phyloP scores from a whole-genome alignment of 2,329 filamentous ascomycete genomes.

The Botrytis fragariae region DNA sequence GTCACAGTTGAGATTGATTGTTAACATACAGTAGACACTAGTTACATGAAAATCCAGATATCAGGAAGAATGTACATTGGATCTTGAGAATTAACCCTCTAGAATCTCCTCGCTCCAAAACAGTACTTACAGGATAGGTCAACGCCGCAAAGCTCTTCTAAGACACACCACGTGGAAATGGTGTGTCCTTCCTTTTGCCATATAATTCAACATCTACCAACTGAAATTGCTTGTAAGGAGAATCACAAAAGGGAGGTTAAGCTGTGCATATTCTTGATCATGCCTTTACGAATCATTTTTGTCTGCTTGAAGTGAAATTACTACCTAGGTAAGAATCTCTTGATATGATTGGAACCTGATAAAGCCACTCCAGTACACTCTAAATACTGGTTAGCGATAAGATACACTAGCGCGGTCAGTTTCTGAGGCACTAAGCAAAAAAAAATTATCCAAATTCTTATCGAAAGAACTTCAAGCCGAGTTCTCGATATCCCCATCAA shows the following conservation, averaged over 20 bases:
- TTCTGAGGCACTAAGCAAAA: constrained; percentile 17
- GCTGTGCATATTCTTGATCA: neutral
- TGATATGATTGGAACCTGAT: neutral
- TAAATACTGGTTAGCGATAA: constrained; percentile 21
- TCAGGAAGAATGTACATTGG: neutral
- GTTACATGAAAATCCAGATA: neutral
- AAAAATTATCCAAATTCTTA: constrained; percentile 23
- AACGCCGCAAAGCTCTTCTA: neutral
- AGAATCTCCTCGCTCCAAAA: neutral
- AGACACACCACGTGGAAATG: neutral
- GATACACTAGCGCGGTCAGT: constrained; percentile 14
- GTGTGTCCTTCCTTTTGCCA: neutral
- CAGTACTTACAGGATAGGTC: neutral
- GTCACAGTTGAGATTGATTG: no score
- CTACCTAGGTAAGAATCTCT: neutral
- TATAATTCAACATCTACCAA: neutral
- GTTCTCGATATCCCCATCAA: constrained; percentile 17
- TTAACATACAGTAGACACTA: neutral
- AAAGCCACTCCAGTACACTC: neutral
- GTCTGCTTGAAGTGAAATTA: neutral
- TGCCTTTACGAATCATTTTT: neutral
- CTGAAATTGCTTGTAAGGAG: neutral
- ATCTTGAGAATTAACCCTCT: neutral
- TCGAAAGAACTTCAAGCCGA: constrained; percentile 21
- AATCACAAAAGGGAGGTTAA: neutral